Conservation (phyloP, 148 eudicot species). For the Suaeda aralocaspica region DNA sequence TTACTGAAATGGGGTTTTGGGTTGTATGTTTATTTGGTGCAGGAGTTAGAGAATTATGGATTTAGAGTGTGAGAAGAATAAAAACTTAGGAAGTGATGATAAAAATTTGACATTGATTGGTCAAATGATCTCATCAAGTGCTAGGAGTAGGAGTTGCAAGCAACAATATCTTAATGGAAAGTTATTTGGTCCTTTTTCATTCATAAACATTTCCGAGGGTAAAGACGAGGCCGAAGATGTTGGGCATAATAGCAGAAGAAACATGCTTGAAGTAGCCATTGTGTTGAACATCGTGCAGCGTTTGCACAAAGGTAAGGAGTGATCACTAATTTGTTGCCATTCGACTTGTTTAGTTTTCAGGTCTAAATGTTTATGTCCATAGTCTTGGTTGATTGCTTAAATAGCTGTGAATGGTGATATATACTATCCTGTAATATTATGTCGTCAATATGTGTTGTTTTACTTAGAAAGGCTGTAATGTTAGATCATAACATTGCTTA, state of each 20-base stretch:
- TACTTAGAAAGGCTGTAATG: too few relatives aligned
- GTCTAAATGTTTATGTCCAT: too few relatives aligned
- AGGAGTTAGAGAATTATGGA: conserved; percentile 21
- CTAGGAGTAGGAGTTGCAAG: conserved; percentile 16
- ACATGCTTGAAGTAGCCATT: conserved; percentile 41
- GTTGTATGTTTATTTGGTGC: conserved; percentile 5
- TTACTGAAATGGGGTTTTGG: conserved; percentile 2
- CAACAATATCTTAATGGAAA: conserved; percentile 20
- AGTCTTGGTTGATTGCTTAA: too few relatives aligned
- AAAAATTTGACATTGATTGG: conserved; percentile 20
- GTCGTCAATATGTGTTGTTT: too few relatives aligned
- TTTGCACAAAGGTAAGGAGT: conserved; percentile 32
- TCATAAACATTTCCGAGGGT: conserved; percentile 41
- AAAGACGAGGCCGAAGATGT: conserved; percentile 27
- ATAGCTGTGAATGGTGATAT: too few relatives aligned
- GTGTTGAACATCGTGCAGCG: conserved; percentile 31
- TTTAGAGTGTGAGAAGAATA: not conserved
- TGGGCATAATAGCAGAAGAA: conserved; percentile 17
- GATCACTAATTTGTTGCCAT: too few relatives aligned
- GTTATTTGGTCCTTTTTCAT: conserved; percentile 38
- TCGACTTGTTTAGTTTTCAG: too few relatives aligned
- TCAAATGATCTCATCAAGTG: conserved; percentile 39
- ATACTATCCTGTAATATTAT: too few relatives aligned
- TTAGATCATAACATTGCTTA: too few relatives aligned
- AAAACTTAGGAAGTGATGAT: not conserved